Evolutionary conservation across 441 rosid genomes (phyloP), one percentile per base, ranked within the genome.

Genomic region (Gossypium gossypioides): DNA sequence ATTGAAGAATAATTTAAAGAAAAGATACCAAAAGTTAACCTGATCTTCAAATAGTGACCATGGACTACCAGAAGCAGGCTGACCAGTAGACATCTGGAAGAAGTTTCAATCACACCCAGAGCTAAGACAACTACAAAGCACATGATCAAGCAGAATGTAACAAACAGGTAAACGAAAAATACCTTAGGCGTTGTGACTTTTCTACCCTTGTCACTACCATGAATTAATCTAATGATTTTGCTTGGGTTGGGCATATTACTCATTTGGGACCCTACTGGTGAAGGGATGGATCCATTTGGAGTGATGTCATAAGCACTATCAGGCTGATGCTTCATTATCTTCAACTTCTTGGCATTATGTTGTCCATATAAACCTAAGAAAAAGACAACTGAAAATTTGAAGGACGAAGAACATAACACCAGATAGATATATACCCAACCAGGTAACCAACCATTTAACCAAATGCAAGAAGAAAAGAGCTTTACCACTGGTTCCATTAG

Each of bases 41-140:
- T 96, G 99, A 77, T 96, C 99, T 80, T 96, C 99, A 82, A 93
- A 90, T 71, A 79, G 82, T 62, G 98, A 89, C 99, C 99, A 96
- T 22, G 90, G 87, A 87, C 89, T 87, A 81, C 90, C 97, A 78
- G 84, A 80, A 78, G 92, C 95, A 68, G 86, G 83, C 84, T 91
- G 97, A 74, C 86, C 88, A 72, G 88, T 73, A 81, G 92, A 79
- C 54, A 85, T 84, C 99, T 96, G 90, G 82, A 74, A 46, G 77
- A 75, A 80, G 76, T 37, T 73, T 61, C 40, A 69, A 58, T 29
- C 22, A 76, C 22, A 66, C 34, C 51, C 51, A 74, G 37, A 79
- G 67, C 75, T 10, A 57, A 72, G 59, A 48, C 70, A 57, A 46
- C 46, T 63, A 75, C 6, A 44, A 64, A 73, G 60, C 32, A 75